Base-by-base conservation (phyloP, 176 grass and related monocot species). In the Neostapfia colusana region DNA sequence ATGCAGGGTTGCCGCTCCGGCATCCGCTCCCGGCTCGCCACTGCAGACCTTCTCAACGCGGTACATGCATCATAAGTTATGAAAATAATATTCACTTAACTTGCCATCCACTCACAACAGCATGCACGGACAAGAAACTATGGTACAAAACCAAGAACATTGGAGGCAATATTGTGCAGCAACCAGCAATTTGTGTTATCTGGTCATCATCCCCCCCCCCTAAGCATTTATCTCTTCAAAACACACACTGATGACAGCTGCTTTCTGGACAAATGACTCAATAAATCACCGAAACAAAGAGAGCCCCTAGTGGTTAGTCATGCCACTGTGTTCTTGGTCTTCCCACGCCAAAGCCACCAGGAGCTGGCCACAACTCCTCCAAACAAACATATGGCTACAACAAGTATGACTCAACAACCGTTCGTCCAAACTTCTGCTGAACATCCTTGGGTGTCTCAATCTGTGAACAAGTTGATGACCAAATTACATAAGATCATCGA, bases 391-490 rank as follows among this genome's bases (percentile, higher is more conserved):
- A 49, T 55, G 7, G 37, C 71, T 91, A 85, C 79, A 98, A 51
- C 13, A 98, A 72, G 57, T 98, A 98, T 17, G 81, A 90, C 80
- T 98, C 95, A 0, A 98, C 95, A 36, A 98, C 95, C 74, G 95
- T 94, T 62, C 95, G 85, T 60, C 95, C 95, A 70, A 98, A 94
- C 78, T 98, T 98, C 91, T 98, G 86, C 44, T 94, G 89, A 20
- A 98, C 85, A 79, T 98, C 95, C 57, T 98, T 98, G 10, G 91
- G 85, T 25, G 82, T 94, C 83, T 98, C 88, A 74, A 98, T 94
- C 95, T 94, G 89, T 20, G 84, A 66, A 55, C 34, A 63, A 35
- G 16, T 16, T 20, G 50, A 64, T 27, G 31, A 6, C 13, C 66
- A 60, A 68, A 69, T 38, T 16, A 43, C 10, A 35, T 38, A 63